A percentile compares a stretch with the other conserved stretches of the same genome.
Evolutionary conservation across 352 stramenopile species (phyloP).

Genomic region (Aphanomyces cochlioides): DNA sequence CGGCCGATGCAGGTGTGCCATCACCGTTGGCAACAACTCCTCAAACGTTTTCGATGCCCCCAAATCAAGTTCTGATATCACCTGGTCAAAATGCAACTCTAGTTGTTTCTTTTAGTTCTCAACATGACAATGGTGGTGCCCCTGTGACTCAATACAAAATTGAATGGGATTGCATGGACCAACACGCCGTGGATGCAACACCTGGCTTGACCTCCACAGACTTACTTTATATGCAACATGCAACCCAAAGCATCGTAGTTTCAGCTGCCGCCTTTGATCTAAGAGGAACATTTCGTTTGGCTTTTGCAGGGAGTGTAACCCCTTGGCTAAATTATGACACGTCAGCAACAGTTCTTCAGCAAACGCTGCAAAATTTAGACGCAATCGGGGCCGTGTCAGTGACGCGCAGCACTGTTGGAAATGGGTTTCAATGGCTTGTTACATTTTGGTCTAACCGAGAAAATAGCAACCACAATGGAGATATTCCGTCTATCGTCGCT

Average conservation of each 20-base stretch:
- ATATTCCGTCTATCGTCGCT: conserved; percentile 56
- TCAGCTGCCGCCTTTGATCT: conserved; percentile 79
- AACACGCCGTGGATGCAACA: conserved; percentile 48
- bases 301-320: conserved; percentile 68
- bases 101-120: conserved; percentile 71
- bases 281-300: conserved; percentile 80
- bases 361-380: conserved; percentile 71
- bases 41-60: conserved; percentile 68
- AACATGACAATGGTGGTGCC: conserved; percentile 74
- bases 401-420: conserved; percentile 60
- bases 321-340: conserved; percentile 64
- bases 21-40: conserved; percentile 67
- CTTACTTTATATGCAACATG: conserved; percentile 77
- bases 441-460: conserved; percentile 60
- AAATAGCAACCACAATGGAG: conserved; percentile 47
- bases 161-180: conserved; percentile 90
- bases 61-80: conserved; percentile 45
- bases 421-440: conserved; percentile 80
- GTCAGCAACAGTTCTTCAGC: conserved; percentile 71
- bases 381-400: conserved; percentile 80
- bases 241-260: conserved; percentile 87
- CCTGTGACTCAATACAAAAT: conserved; percentile 87
- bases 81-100: conserved; percentile 49
- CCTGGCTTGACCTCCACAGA: conserved; percentile 41
- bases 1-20: conserved; percentile 52